These are phyloP conservation scores for Floccularia luteovirens DNA, from an alignment of 768 basidiomycete species.

Conservation along the genomic window DNA sequence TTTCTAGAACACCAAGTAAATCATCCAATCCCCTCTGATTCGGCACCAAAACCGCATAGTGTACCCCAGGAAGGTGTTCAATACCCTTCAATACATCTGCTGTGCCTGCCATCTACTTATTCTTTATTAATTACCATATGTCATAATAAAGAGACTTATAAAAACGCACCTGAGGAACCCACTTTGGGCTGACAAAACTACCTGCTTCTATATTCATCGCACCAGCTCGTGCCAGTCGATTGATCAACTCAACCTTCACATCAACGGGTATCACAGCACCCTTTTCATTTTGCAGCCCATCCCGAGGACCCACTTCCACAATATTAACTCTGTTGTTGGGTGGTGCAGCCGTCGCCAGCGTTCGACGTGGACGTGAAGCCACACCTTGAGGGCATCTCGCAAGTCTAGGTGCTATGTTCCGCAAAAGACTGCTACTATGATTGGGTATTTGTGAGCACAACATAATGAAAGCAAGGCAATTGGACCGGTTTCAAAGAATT, in stretches of 20 bases:
- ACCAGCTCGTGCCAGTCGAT: conserved; percentile 64
- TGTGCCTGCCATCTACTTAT: conserved; percentile 77
- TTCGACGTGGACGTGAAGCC: too few species aligned
- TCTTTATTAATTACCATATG: conserved; percentile 1
- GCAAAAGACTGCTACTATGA: too few species aligned
- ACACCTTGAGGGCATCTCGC: too few species aligned
- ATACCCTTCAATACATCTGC: conserved; percentile 61
- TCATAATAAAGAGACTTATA: background rate
- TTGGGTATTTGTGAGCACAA: too few species aligned
- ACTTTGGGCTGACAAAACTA: conserved; percentile 89
- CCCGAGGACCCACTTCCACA: conserved; percentile 87
- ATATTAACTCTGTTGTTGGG: conserved; percentile 45
- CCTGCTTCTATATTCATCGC: conserved; percentile 71
- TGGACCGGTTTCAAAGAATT: too few species aligned
- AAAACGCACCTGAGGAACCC: conserved; percentile 77
- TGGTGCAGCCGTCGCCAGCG: conserved; percentile 8
- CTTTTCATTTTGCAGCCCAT: conserved; percentile 89
- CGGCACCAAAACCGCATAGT: conserved; percentile 77
- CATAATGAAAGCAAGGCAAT: too few species aligned
- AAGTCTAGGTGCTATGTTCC: too few species aligned
- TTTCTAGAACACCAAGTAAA: conserved; percentile 49
- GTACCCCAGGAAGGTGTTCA: conserved; percentile 42
- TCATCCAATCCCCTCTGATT: conserved; percentile 72
- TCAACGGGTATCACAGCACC: conserved; percentile 54
- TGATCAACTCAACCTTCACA: conserved; percentile 75